Evolutionary conservation across 1,284 basidiomycete genomes (phyloP).

Genomic region (Cryptococcus wingfieldii): DNA sequence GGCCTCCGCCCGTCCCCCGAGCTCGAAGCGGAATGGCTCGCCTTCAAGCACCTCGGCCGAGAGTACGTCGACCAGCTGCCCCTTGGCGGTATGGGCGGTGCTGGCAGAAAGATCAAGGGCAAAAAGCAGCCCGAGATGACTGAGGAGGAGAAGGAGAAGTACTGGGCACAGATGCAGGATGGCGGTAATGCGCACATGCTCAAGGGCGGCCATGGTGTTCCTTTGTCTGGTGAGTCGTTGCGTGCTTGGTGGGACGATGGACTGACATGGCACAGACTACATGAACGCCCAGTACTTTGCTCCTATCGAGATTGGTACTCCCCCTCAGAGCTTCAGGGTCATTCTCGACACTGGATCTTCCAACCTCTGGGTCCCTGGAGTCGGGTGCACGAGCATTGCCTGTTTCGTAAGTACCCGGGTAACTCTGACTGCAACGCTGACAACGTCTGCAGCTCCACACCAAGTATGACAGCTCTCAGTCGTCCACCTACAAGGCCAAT

Average conservation of each 20-base stretch:
- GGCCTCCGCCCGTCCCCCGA: slow-evolving; percentile 50
- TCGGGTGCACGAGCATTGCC: slow-evolving; percentile 86
- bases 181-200: slow-evolving; percentile 52
- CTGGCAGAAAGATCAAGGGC: slow-evolving; percentile 59
- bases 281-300: slow-evolving; percentile 98
- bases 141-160: slow-evolving; percentile 58
- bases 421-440: neutral
- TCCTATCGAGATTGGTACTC: slow-evolving; percentile 69
- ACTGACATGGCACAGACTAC: slow-evolving; percentile 63
- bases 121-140: slow-evolving; percentile 17
- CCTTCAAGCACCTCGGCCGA: slow-evolving; percentile 68
- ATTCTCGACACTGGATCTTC: slow-evolving; percentile 60
- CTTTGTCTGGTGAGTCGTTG: slow-evolving; percentile 70
- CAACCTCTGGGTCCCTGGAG: slow-evolving; percentile 65
- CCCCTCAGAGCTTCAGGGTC: slow-evolving; percentile 55
- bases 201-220: slow-evolving; percentile 80
- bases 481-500: slow-evolving; percentile 87
- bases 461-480: slow-evolving; percentile 84
- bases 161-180: slow-evolving; percentile 66
- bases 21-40: slow-evolving; percentile 74
- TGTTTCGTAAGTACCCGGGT: slow-evolving; percentile 63
- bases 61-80: slow-evolving; percentile 56
- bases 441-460: slow-evolving; percentile 58
- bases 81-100: slow-evolving; percentile 66
- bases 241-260: neutral